Base-by-base conservation (phyloP, 768 basidiomycete genomes). In the Boletus patriciae region DNA sequence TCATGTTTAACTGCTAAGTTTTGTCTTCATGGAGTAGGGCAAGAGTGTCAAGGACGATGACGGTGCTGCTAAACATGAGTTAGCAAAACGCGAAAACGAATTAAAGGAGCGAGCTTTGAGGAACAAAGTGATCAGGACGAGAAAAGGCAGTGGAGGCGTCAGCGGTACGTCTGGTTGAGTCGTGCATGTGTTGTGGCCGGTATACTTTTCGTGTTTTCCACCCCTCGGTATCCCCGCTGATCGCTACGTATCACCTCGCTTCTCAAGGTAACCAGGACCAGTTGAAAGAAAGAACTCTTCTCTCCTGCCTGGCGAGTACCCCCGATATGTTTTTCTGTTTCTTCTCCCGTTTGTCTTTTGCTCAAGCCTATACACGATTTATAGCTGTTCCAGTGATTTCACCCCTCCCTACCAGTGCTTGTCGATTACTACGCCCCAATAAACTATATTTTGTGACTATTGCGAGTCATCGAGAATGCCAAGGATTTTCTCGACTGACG, bases 81-180 rank as follows among this genome's bases (percentile, higher is more conserved):
- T 93, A 44, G 83, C 84, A 63, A 82, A 76, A 61, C 73, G 87
- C 55, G 91, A 93, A 66, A 91, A 81, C 60, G 91, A 93, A 66
- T 67, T 92, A 57, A 92, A 91, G 68, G 91, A 93, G 63, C 83
- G 76, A 67, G 89, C 90, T 15, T 70, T 93, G 67, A 81, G 91
- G 65, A 92, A 92, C 66, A 93, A 93, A 68, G 91, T 93, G 45
- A 78, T 85, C 51, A 78, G 86, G 66, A 88, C 86, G 31, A 77
- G 89, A 61, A 90, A 87, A 68, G 74, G 67, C 18, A 76, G 73
- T 58, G 62, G 62, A 44, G 67, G 66, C n/a, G 43, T n/a, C 2
- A 59, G 60, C 9, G 21, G 36, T 21, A 34, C 40, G 51, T 66
- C 61, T 34, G 63, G 67, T 63, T 70, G 60, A 70, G 43, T 51